A percentile compares a stretch with the other conserved stretches of the same genome.
Evolutionary conservation across 805 yeast species (phyloP).

Genomic region (Lipomyces starkeyi): DNA sequence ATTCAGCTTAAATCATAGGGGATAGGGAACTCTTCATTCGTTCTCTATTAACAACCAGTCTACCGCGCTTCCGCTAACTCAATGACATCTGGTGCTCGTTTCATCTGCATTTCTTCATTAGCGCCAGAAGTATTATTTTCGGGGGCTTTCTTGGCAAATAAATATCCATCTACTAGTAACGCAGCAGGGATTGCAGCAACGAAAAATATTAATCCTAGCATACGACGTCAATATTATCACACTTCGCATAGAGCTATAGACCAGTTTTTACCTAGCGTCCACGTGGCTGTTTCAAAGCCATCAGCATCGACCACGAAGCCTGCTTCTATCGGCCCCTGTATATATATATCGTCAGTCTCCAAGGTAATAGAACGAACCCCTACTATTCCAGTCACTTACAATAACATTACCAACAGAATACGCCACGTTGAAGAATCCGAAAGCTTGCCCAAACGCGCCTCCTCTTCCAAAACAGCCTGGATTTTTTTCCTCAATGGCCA

Average conservation of each 20-base stretch:
- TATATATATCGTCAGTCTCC: background rate
- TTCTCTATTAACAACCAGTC: too few species aligned
- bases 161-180: slow-evolving; percentile 41
- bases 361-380: background rate
- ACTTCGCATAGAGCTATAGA: background rate
- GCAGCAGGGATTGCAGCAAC: slow-evolving; percentile 39
- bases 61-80: background rate
- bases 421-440: slow-evolving; percentile 46
- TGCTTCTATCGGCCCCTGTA: slow-evolving; percentile 45
- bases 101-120: background rate
- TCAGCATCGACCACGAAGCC: slow-evolving; percentile 39
- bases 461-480: slow-evolving; percentile 45
- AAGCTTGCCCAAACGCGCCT: slow-evolving; percentile 47
- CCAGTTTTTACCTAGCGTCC: slow-evolving; percentile 15
- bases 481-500: slow-evolving; percentile 36
- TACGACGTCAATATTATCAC: background rate
- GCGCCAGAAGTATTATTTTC: background rate
- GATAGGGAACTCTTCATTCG: too few species aligned
- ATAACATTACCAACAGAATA: slow-evolving; percentile 45
- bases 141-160: slow-evolving; percentile 9
- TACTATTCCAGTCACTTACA: slow-evolving; percentile 23
- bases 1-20: too few species aligned
- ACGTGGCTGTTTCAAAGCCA: slow-evolving; percentile 41
- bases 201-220: slow-evolving; percentile 13
- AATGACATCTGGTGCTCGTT: background rate